A percentile compares a stretch with the other conserved stretches of the same genome.
phyloP scores from a whole-genome alignment of 495 filamentous ascomycete genomes.

The Hypomontagnella submonticulosa region DNA sequence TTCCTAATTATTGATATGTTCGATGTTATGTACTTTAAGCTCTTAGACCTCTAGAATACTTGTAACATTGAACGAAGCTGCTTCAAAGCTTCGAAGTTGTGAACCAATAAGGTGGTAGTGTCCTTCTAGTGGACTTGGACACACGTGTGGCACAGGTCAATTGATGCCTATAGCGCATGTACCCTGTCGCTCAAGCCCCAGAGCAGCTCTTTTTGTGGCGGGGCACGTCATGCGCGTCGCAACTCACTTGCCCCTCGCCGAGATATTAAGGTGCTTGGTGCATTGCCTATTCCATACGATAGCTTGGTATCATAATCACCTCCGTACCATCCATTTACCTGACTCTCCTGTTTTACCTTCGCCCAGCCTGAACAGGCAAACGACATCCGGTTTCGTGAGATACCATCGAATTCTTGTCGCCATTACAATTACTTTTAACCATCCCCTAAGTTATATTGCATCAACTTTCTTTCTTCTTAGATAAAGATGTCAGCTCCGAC shows the following conservation, averaged over 20 bases:
- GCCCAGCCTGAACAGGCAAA: slow-evolving; percentile 15
- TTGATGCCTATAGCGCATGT: not conserved
- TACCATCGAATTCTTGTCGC: not conserved
- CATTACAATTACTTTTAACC: slow-evolving; percentile 19
- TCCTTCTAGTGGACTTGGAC: too few species aligned
- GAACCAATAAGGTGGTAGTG: too few species aligned
- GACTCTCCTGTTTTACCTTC: slow-evolving; percentile 33
- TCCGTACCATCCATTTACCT: slow-evolving; percentile 4
- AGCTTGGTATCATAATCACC: slow-evolving; percentile 26
- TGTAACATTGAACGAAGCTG: slow-evolving; percentile 1
- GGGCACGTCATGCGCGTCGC: slow-evolving; percentile 47
- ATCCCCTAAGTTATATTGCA: slow-evolving; percentile 6
- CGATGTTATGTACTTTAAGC: too few species aligned
- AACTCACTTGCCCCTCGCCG: slow-evolving; percentile 39
- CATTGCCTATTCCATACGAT: slow-evolving; percentile 12
- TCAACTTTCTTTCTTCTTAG: not conserved
- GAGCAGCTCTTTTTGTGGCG: slow-evolving; percentile 37
- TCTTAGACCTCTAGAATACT: not conserved
- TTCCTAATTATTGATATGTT: too few species aligned
- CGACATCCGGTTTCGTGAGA: slow-evolving; percentile 1
- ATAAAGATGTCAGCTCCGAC: slow-evolving; percentile 55
- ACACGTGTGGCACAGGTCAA: slow-evolving; percentile 17
- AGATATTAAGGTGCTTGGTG: slow-evolving; percentile 20
- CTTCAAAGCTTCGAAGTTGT: not conserved
- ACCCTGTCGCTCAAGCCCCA: slow-evolving; percentile 2